These are phyloP conservation scores for Pichiaceae sp. DNA, from an alignment of 1,139 yeast species.

Conservation along the genomic window DNA sequence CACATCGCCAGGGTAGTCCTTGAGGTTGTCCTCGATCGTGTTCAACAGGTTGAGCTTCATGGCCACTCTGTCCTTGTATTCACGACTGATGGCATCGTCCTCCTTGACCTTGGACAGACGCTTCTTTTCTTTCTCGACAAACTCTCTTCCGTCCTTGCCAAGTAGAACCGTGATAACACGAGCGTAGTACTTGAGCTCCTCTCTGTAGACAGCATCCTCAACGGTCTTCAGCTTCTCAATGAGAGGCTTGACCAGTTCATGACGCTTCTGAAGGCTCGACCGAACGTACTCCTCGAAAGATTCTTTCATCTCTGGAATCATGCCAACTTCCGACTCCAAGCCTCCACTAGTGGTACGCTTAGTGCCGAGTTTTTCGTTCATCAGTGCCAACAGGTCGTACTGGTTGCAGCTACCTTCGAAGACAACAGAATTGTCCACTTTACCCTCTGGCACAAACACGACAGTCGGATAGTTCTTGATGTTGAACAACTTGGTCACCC, in stretches of 20 bases:
- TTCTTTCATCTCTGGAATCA: conserved; percentile 27
- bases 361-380: conserved; percentile 46
- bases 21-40: background rate
- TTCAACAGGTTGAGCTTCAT: conserved; percentile 42
- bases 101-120: conserved; percentile 42
- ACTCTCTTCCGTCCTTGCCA: conserved; percentile 37
- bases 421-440: conserved; percentile 30
- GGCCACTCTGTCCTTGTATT: conserved; percentile 35
- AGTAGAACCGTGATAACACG: conserved; percentile 39
- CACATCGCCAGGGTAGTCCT: background rate
- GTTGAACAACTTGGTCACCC: conserved; percentile 33
- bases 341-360: conserved; percentile 46
- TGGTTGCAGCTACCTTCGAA: conserved; percentile 37
- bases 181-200: conserved; percentile 36
- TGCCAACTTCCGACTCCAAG: conserved; percentile 47
- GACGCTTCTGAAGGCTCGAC: conserved; percentile 13
- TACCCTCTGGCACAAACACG: conserved; percentile 37
- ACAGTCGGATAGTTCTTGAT: conserved; percentile 47
- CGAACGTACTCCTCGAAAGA: conserved; percentile 30
- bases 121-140: conserved; percentile 39
- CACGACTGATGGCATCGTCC: conserved; percentile 11
- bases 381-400: conserved; percentile 35
- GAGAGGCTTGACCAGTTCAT: conserved; percentile 22
- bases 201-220: conserved; percentile 14
- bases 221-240: conserved; percentile 22